phyloP scores from a whole-genome alignment of 1,139 yeast species.

The Geotrichum reessii region DNA sequence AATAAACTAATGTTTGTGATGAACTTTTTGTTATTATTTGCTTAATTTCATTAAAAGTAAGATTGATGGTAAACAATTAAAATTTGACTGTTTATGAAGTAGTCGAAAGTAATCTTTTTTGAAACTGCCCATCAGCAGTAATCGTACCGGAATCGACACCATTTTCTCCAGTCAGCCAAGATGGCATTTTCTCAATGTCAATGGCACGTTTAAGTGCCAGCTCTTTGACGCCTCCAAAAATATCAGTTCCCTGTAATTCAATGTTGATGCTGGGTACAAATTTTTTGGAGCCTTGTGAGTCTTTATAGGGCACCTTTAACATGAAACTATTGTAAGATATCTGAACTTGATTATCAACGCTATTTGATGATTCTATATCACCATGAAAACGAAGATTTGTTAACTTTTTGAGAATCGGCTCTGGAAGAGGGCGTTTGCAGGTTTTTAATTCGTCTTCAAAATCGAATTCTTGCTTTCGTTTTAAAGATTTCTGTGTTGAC shows the following conservation, averaged over 20 bases:
- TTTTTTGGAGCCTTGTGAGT: not conserved
- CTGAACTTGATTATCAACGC: conserved; percentile 2
- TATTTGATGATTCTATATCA: conserved; percentile 3
- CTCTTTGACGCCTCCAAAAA: conserved; percentile 76
- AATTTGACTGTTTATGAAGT: not conserved
- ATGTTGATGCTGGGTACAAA: conserved; percentile 39
- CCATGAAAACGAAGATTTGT: conserved; percentile 16
- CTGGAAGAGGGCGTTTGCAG: not conserved
- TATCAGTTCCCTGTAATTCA: conserved; percentile 61
- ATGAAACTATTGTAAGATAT: conserved; percentile 11
- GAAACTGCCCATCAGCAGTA: conserved; percentile 41
- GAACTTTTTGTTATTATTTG: too few species aligned
- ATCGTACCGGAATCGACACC: conserved; percentile 48
- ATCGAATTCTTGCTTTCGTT: conserved; percentile 20
- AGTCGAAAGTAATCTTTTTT: not conserved
- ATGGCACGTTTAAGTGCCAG: conserved; percentile 51
- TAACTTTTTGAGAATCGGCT: conserved; percentile 5
- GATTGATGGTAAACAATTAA: not conserved
- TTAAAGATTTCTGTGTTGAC: conserved; percentile 4
- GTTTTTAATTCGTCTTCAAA: conserved; percentile 2
- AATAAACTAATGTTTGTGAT: not conserved
- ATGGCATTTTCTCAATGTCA: conserved; percentile 55
- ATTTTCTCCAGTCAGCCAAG: conserved; percentile 79
- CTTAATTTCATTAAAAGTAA: too few species aligned
- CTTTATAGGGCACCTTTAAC: conserved; percentile 7